phyloP scores from a whole-genome alignment of 768 basidiomycete genomes.

The Coprinopsis marcescibilis region DNA sequence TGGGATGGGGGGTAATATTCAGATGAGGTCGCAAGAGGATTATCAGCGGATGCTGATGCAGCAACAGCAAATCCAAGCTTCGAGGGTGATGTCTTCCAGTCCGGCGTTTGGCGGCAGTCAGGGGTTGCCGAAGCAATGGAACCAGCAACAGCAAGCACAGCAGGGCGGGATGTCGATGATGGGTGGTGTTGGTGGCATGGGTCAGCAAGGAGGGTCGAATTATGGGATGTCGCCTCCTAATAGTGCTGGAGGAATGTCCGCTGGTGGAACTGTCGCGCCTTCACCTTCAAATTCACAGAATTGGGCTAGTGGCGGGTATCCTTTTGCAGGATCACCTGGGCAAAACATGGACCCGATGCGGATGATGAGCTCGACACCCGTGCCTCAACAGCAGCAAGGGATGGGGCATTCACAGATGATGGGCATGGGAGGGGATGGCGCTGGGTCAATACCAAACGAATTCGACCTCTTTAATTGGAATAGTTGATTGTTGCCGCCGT shows the following conservation, averaged over 20 bases:
- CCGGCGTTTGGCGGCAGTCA: slow-evolving; percentile 32
- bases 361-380: slow-evolving; percentile 49
- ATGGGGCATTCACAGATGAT: slow-evolving; percentile 31
- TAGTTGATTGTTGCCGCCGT: slow-evolving; percentile 26
- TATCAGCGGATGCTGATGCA: slow-evolving; percentile 52
- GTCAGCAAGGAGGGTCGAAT: slow-evolving; percentile 14
- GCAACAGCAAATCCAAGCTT: slow-evolving; percentile 33
- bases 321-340: slow-evolving; percentile 32
- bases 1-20: slow-evolving; percentile 1
- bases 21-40: slow-evolving; percentile 34
- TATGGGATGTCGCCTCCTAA: slow-evolving; percentile 42
- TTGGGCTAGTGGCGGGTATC: slow-evolving; percentile 28
- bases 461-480: slow-evolving; percentile 60
- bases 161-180: slow-evolving; percentile 19
- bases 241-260: slow-evolving; percentile 24
- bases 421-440: slow-evolving; percentile 31
- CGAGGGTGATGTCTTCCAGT: slow-evolving; percentile 31
- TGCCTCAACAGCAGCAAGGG: slow-evolving; percentile 33
- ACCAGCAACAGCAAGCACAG: slow-evolving; percentile 25
- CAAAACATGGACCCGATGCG: slow-evolving; percentile 35
- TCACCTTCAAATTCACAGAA: slow-evolving; percentile 29
- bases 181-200: slow-evolving; percentile 9
- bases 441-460: slow-evolving; percentile 36
- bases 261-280: slow-evolving; percentile 23
- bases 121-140: slow-evolving; percentile 31